These are phyloP conservation scores for Tetraselmis striata DNA, from an alignment of 139 green algal genomes.

Conservation along the genomic window DNA sequence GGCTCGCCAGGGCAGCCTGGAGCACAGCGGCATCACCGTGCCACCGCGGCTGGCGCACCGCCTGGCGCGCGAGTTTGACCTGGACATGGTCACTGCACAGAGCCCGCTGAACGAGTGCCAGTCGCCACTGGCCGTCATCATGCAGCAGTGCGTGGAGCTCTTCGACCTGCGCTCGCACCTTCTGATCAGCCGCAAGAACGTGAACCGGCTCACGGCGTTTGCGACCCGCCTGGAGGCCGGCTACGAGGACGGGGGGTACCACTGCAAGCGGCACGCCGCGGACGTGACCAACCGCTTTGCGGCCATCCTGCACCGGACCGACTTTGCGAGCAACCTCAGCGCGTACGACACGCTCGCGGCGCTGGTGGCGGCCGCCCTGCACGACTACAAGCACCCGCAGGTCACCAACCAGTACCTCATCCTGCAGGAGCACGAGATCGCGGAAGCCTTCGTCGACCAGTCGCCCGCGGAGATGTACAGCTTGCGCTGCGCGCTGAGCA, in stretches of 20 bases:
- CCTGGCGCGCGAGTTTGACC: neutral
- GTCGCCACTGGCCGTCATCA: neutral
- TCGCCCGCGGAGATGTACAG: neutral
- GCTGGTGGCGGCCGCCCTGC: neutral
- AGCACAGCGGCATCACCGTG: neutral
- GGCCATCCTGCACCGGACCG: neutral
- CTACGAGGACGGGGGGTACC: neutral
- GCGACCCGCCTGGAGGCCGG: neutral
- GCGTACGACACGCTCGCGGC: neutral
- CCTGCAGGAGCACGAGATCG: neutral
- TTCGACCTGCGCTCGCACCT: neutral
- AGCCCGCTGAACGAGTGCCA: neutral
- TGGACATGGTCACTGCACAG: neutral
- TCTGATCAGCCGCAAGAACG: neutral
- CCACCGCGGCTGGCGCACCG: neutral
- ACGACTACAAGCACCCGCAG: slow-evolving; percentile 6
- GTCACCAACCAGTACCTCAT: neutral
- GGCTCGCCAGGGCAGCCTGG: neutral
- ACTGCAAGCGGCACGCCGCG: slow-evolving; percentile 4
- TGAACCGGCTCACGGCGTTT: neutral
- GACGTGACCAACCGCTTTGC: neutral
- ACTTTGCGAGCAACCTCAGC: neutral
- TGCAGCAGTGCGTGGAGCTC: neutral
- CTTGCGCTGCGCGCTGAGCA: slow-evolving; percentile 17
- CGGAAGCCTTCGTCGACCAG: neutral